A percentile compares a stretch with the other conserved stretches of the same genome.
Conservation (phyloP, 805 yeast species). For the Ogataea trehaloabstinens region DNA sequence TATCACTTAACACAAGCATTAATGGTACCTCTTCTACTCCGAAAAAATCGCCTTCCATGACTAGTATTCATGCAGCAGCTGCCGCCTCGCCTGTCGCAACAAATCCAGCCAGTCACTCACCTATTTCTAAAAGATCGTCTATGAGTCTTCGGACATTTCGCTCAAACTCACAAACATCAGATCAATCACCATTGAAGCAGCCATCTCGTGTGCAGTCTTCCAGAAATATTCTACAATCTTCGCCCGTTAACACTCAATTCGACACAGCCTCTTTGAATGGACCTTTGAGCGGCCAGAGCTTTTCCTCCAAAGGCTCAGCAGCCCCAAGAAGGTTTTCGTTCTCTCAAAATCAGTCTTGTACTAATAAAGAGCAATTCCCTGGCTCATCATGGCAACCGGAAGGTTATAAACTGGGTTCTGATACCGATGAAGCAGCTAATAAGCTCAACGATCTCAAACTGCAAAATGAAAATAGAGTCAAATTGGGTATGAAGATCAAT, state of each 20-base stretch:
- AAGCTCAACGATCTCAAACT: conserved; percentile 27
- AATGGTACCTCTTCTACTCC: conserved; percentile 13
- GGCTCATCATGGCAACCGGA: not conserved
- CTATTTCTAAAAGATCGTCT: conserved; percentile 31
- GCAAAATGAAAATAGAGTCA: conserved; percentile 28
- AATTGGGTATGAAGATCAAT: conserved; percentile 28
- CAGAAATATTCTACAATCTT: conserved; percentile 9
- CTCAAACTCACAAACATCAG: conserved; percentile 29
- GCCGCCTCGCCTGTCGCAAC: not conserved
- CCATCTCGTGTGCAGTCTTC: conserved; percentile 3
- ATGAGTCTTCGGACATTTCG: conserved; percentile 34
- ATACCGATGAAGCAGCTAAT: conserved; percentile 27
- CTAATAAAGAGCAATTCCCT: not conserved
- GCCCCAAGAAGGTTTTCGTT: conserved; percentile 1
- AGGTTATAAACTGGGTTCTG: conserved; percentile 6
- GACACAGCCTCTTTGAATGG: conserved; percentile 3
- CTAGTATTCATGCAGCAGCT: not conserved
- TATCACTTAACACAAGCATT: not conserved
- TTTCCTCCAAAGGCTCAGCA: not conserved
- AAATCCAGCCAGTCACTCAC: conserved; percentile 14
- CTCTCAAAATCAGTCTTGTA: conserved; percentile 5
- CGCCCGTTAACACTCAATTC: conserved; percentile 9
- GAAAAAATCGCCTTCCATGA: conserved; percentile 5
- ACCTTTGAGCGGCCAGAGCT: not conserved
- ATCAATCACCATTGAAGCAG: conserved; percentile 23